These are phyloP conservation scores for Fusarium pseudoanthophilum DNA, from an alignment of 2,329 filamentous ascomycete genomes.

Conservation along the genomic window DNA sequence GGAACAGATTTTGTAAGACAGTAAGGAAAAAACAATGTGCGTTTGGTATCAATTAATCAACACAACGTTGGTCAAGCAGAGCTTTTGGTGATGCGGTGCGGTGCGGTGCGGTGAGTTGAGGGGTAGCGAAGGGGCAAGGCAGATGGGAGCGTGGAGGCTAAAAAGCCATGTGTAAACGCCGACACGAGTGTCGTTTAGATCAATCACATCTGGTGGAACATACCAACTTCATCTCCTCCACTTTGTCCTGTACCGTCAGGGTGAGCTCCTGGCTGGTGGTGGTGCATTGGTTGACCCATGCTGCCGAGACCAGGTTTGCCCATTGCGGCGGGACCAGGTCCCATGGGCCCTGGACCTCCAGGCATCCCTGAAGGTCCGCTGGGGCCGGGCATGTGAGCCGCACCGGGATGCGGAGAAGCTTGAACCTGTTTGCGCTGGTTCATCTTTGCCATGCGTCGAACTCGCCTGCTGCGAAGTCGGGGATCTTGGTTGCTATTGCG, in stretches of 20 bases:
- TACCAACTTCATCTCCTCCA: slow-evolving; percentile 91
- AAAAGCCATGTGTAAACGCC: slow-evolving; percentile 49
- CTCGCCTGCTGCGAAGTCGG: slow-evolving; percentile 86
- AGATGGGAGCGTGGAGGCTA: slow-evolving; percentile 34
- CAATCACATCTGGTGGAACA: slow-evolving; percentile 94
- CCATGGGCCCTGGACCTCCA: slow-evolving; percentile 70
- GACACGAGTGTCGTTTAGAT: slow-evolving; percentile 46
- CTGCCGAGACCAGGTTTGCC: slow-evolving; percentile 72
- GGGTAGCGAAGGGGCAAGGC: slow-evolving; percentile 31
- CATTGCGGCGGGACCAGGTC: slow-evolving; percentile 66
- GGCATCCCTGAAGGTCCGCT: slow-evolving; percentile 73
- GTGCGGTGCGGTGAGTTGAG: slow-evolving; percentile 13
- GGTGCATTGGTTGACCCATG: slow-evolving; percentile 77
- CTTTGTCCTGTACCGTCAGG: slow-evolving; percentile 68
- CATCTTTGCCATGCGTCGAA: slow-evolving; percentile 96
- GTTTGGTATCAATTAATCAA: slow-evolving; percentile 55
- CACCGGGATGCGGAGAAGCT: slow-evolving; percentile 64
- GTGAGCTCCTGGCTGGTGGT: slow-evolving; percentile 62
- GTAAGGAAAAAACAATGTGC: slow-evolving; percentile 34
- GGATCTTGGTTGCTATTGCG: slow-evolving; percentile 98
- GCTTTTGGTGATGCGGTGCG: slow-evolving; percentile 35
- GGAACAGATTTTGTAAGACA: slow-evolving; percentile 36
- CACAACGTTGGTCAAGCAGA: slow-evolving; percentile 45
- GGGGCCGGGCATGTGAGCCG: slow-evolving; percentile 74
- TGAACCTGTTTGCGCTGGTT: slow-evolving; percentile 82